Conservation (phyloP, 352 stramenopile genomes). For the Globisporangium ultimum region DNA sequence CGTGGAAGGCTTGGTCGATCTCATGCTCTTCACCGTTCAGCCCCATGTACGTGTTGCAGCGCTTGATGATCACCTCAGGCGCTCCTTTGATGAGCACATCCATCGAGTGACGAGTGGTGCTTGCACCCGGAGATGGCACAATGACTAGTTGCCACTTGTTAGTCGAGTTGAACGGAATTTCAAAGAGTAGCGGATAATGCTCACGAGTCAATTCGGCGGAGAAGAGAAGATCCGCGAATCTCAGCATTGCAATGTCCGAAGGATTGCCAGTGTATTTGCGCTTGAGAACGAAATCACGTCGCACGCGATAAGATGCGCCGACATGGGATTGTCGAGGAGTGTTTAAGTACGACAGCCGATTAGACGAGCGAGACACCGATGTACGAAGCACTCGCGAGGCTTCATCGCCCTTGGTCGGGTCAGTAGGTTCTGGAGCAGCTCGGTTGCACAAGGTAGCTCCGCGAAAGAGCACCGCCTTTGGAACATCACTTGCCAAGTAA, state of each 20-base stretch:
- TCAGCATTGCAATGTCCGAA: slow-evolving; percentile 48
- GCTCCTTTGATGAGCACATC: slow-evolving; percentile 92
- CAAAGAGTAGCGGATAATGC: slow-evolving; percentile 43
- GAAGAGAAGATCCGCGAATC: slow-evolving; percentile 39
- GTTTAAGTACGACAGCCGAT: no score
- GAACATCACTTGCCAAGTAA: slow-evolving; percentile 17
- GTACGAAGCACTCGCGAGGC: neutral
- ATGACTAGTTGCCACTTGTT: slow-evolving; percentile 69
- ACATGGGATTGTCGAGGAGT: no score
- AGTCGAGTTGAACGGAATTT: slow-evolving; percentile 18
- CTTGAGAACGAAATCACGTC: slow-evolving; percentile 13
- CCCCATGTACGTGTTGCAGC: slow-evolving; percentile 71
- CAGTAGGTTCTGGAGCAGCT: slow-evolving; percentile 16
- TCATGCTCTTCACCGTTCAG: slow-evolving; percentile 40
- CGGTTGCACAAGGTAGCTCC: slow-evolving; percentile 38
- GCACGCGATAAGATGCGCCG: no score
- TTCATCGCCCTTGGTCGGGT: neutral
- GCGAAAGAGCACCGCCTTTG: slow-evolving; percentile 33
- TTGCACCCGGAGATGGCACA: slow-evolving; percentile 16
- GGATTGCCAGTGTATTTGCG: slow-evolving; percentile 48
- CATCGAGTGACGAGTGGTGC: slow-evolving; percentile 16
- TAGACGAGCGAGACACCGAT: neutral
- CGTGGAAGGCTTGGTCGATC: slow-evolving; percentile 35
- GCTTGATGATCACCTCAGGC: slow-evolving; percentile 88
- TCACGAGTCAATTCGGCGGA: slow-evolving; percentile 27